These are phyloP conservation scores for Chytridiales sp. DNA, from an alignment of 371 early-diverging fungal genomes.

Conservation along the genomic window DNA sequence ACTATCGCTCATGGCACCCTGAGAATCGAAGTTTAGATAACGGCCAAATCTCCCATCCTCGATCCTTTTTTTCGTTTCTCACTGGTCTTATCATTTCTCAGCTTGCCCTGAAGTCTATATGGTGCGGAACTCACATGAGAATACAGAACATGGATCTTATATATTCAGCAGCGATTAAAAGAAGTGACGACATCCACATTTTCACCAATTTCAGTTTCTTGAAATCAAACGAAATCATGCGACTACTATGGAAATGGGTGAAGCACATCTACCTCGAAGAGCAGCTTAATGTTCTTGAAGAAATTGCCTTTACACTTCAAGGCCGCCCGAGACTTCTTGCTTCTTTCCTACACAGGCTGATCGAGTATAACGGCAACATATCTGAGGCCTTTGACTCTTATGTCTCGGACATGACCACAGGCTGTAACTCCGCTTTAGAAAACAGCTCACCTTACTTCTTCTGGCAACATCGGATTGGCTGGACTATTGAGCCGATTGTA, in stretches of 20 bases:
- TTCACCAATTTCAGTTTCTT: constrained; percentile 23
- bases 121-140: constrained; percentile 32
- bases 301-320: constrained; percentile 21
- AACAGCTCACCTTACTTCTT: constrained; percentile 13
- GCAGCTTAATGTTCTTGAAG: constrained; percentile 11
- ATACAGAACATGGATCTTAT: constrained; percentile 27
- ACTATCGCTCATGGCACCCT: constrained; percentile 18
- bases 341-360: constrained; percentile 17
- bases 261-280: constrained; percentile 6
- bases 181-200: constrained; percentile 15
- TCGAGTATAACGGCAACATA: constrained; percentile 5
- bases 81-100: constrained; percentile 13
- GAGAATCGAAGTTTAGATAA: constrained; percentile 13
- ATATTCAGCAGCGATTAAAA: constrained; percentile 21
- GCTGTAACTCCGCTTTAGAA: constrained; percentile 1
- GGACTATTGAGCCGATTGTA: constrained; percentile 7
- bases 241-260: constrained; percentile 11
- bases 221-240: constrained; percentile 6
- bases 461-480: constrained; percentile 4
- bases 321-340: constrained; percentile 21
- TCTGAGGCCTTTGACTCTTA: background rate
- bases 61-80: constrained; percentile 26
- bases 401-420: constrained; percentile 7
- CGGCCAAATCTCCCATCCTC: constrained; percentile 9
- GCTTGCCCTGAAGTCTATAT: constrained; percentile 15